Evolutionary conservation across 441 rosid species (phyloP), one percentile per base, ranked within the genome.

Genomic region (Capsella rubella): DNA sequence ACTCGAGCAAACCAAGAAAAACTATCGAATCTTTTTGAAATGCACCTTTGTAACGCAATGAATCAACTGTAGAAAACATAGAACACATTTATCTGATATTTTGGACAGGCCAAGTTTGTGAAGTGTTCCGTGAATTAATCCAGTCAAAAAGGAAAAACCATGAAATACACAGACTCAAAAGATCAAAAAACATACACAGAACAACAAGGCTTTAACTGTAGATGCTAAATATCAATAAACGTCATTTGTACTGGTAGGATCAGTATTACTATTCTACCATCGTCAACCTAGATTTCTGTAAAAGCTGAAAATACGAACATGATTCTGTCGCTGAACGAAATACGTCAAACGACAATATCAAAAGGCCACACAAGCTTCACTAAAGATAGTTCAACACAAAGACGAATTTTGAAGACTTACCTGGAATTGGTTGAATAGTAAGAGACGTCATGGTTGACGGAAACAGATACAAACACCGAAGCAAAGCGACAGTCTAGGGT

Each of bases 381-480:
- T 5, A 29, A 34, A 42, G 21, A 13, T 43, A 43, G 47, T 43
- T 43, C 42, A 37, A 37, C 42, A 10, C 42, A 37, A 4, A 31
- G 35, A 27, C 34, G 56, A 32, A 3, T 42, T 32, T 25, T 1
- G 6, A 47, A 18, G 31, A 50, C 25, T 9, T 11, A 76, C 76
- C 80, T 49, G 67, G 18, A 70, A 21, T 28, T 56, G 75, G 72
- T 14, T 31, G 56, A 55, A 70, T 34, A 7, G 49, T 47, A 71
- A 71, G 72, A 42, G 80, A 71, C 58, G 72, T 39, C 76, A 77
- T 71, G 66, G 58, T 6, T 46, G 10, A 53, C 56, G 14, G 65
- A 61, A 54, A 13, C 73, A 9, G 39, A 52, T 31, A 67, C 43
- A 74, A 7, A 45, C 46, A n/a, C 62, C 60, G 6, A 71, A n/a